phyloP scores from a whole-genome alignment of 1,284 basidiomycete species.

The Cutaneotrichosporon daszewskae region DNA sequence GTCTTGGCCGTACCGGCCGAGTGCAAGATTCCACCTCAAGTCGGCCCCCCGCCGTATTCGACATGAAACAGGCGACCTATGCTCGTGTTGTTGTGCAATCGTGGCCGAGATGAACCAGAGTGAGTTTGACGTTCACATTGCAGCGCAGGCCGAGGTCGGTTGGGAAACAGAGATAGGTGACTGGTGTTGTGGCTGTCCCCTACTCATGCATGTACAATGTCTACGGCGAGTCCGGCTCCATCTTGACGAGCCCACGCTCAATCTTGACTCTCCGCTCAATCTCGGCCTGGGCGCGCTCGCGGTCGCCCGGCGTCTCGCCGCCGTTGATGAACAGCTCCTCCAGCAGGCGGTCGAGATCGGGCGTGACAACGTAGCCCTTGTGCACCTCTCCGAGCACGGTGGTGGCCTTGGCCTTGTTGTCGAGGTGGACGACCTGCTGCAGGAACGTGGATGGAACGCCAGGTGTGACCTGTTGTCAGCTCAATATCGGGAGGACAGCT shows the following conservation, averaged over 20 bases:
- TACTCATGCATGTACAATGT: too few species aligned
- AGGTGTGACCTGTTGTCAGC: slow-evolving; percentile 60
- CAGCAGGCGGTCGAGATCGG: slow-evolving; percentile 73
- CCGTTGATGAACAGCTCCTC: slow-evolving; percentile 57
- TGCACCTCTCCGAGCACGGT: slow-evolving; percentile 77
- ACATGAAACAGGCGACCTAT: too few species aligned
- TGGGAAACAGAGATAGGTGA: too few species aligned
- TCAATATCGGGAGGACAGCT: not conserved
- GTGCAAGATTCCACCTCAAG: too few species aligned
- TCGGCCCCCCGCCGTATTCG: too few species aligned
- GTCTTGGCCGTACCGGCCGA: too few species aligned
- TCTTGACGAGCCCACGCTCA: slow-evolving; percentile 55
- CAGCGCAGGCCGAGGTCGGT: too few species aligned
- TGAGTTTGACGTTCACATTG: too few species aligned
- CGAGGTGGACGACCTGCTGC: slow-evolving; percentile 76
- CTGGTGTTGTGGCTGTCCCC: too few species aligned
- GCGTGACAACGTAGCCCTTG: slow-evolving; percentile 77
- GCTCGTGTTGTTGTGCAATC: too few species aligned
- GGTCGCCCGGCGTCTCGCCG: slow-evolving; percentile 43
- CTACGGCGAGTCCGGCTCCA: slow-evolving; percentile 49
- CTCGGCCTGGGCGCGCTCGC: slow-evolving; percentile 18
- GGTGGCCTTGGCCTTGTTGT: slow-evolving; percentile 57
- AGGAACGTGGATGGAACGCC: slow-evolving; percentile 83
- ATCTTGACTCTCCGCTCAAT: slow-evolving; percentile 40
- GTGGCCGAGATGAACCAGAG: too few species aligned